These are phyloP conservation scores for Paramecium biaurelia DNA, from an alignment of 73 alveolate species.

Conservation along the genomic window DNA sequence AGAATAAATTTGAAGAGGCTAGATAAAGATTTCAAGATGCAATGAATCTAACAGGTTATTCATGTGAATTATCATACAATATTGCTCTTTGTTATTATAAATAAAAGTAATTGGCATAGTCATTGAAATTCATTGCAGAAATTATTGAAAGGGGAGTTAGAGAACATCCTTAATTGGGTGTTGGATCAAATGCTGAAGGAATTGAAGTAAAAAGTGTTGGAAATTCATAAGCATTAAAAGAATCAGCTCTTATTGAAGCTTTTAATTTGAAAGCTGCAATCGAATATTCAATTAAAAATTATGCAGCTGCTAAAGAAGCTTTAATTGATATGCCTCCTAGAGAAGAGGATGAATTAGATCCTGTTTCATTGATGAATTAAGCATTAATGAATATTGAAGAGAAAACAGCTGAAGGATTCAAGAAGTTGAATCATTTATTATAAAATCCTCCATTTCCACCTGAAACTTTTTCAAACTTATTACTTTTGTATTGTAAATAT, in stretches of 20 bases:
- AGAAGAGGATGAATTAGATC: slow-evolving; percentile 96
- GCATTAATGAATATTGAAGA: slow-evolving; percentile 98
- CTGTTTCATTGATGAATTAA: slow-evolving; percentile 97
- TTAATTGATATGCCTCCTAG: slow-evolving; percentile 99
- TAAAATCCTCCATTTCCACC: slow-evolving; percentile 97
- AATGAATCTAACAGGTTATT: slow-evolving; percentile 86
- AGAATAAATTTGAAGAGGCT: slow-evolving; percentile 94
- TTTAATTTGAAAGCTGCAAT: slow-evolving; percentile 98
- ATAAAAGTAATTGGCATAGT: slow-evolving; percentile 92
- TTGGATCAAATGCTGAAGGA: slow-evolving; percentile 96
- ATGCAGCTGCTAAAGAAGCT: slow-evolving; percentile 98
- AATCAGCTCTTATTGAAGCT: slow-evolving; percentile 98
- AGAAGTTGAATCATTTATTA: slow-evolving; percentile 69
- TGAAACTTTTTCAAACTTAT: slow-evolving; percentile 97
- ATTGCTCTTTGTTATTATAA: slow-evolving; percentile 97
- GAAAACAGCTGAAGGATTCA: slow-evolving; percentile 97
- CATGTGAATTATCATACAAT: slow-evolving; percentile 96
- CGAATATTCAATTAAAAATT: slow-evolving; percentile 95
- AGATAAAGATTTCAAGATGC: slow-evolving; percentile 92
- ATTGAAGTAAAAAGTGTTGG: slow-evolving; percentile 96
- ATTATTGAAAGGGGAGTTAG: slow-evolving; percentile 97
- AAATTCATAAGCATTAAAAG: slow-evolving; percentile 94
- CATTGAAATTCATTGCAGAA: slow-evolving; percentile 95
- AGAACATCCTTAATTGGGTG: slow-evolving; percentile 97
- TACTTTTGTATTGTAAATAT: slow-evolving; percentile 97